Evolutionary conservation across 805 yeast genomes (phyloP).

Genomic region (Scheffersomyces lignosus): DNA sequence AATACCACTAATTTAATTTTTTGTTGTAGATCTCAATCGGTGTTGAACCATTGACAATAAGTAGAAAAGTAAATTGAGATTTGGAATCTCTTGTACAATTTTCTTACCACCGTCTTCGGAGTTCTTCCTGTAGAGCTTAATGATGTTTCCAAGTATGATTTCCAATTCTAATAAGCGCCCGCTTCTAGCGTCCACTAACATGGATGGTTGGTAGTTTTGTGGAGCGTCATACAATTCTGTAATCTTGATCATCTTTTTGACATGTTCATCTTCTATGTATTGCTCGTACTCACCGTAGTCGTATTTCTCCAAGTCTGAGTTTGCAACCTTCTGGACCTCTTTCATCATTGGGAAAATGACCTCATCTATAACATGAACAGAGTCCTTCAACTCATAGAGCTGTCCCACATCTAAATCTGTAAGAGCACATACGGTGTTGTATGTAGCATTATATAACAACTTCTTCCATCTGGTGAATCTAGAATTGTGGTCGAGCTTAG

Average conservation of each 20-base stretch:
- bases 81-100: constrained; percentile 8
- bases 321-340: constrained; percentile 18
- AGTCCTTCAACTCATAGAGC: constrained; percentile 27
- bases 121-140: constrained; percentile 2
- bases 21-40: no score
- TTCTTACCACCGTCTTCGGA: constrained; percentile 3
- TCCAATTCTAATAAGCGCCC: constrained; percentile 72
- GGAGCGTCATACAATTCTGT: constrained; percentile 46
- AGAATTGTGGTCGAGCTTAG: constrained; percentile 44
- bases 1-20: no score
- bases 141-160: constrained; percentile 61
- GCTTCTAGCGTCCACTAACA: constrained; percentile 67
- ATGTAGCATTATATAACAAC: constrained; percentile 66
- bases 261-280: constrained; percentile 3
- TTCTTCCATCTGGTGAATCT: constrained; percentile 62
- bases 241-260: constrained; percentile 11
- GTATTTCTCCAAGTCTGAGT: constrained; percentile 11
- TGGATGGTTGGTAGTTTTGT: constrained; percentile 64
- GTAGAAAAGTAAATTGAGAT: constrained; percentile 9
- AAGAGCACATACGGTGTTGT: constrained; percentile 62
- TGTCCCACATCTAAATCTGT: constrained; percentile 63
- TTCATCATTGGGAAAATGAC: constrained; percentile 20
- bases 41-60: constrained; percentile 12
- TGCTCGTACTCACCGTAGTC: constrained; percentile 9
- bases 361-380: constrained; percentile 7